Percentiles rank a stretch among this genome's conserved stretches.
Conservation (phyloP, 2,329 filamentous ascomycete species). For the Neopestalotiopsis sp. region DNA sequence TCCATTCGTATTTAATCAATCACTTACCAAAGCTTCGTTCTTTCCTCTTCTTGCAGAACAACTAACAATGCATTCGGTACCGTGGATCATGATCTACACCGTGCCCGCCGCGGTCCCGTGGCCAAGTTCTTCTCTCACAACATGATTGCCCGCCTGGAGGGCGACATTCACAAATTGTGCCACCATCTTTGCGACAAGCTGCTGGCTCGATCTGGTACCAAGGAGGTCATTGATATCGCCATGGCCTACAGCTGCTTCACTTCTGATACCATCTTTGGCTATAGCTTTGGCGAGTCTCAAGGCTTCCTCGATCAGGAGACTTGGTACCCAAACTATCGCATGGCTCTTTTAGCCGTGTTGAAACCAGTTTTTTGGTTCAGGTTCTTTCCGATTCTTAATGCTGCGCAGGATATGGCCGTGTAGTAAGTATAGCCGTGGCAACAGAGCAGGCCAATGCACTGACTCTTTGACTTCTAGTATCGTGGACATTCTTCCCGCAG, state of each 20-base stretch:
- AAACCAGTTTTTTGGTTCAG: conserved; percentile 11
- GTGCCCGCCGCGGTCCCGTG: conserved; percentile 27
- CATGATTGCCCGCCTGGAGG: conserved; percentile 36
- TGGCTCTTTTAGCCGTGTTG: not conserved
- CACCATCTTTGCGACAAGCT: conserved; percentile 33
- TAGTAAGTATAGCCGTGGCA: not conserved
- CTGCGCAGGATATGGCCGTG: not conserved
- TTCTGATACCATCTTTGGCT: conserved; percentile 31
- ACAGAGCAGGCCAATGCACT: no score
- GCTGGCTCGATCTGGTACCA: conserved; percentile 35
- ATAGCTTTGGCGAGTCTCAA: conserved; percentile 27
- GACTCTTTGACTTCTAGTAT: not conserved
- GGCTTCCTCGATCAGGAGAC: conserved; percentile 30
- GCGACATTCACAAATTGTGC: conserved; percentile 24
- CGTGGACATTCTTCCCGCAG: conserved; percentile 21
- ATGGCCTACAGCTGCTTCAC: conserved; percentile 26
- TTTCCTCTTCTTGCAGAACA: conserved; percentile 26
- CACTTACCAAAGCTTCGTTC: not conserved
- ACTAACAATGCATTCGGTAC: conserved; percentile 16
- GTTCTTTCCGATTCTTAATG: conserved; percentile 1
- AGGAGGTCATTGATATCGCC: conserved; percentile 24
- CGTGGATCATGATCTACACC: conserved; percentile 31
- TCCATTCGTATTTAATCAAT: no score
- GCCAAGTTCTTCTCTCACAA: conserved; percentile 33
- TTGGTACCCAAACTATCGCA: conserved; percentile 28